Percentiles rank a stretch among this genome's conserved stretches.
phyloP scores from a whole-genome alignment of 106 monocot species.

The Platanthera zijinensis region DNA sequence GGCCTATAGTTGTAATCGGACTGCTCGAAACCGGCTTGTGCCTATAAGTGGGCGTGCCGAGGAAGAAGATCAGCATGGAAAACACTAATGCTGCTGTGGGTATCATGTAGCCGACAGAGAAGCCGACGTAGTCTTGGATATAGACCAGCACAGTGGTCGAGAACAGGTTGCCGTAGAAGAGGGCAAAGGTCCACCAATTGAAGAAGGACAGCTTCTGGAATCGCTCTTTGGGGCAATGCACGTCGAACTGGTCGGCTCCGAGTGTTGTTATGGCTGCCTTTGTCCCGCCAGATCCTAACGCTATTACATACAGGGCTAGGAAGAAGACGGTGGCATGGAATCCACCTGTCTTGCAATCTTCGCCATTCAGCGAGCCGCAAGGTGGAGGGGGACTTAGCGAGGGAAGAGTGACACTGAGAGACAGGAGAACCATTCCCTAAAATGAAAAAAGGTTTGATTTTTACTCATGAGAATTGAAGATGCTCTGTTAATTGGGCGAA shows the following conservation, averaged over 20 bases:
- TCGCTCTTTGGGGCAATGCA: slow-evolving; percentile 26
- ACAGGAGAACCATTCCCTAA: slow-evolving; percentile 35
- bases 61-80: slow-evolving; percentile 22
- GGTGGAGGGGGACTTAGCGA: slow-evolving; percentile 24
- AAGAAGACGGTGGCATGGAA: slow-evolving; percentile 35
- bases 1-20: slow-evolving; percentile 33
- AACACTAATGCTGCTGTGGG: slow-evolving; percentile 22
- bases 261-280: slow-evolving; percentile 45
- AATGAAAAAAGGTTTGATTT: background rate
- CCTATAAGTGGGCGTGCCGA: slow-evolving; percentile 38
- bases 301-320: slow-evolving; percentile 41
- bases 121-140: background rate
- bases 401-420: slow-evolving; percentile 26
- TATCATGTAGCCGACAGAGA: slow-evolving; percentile 3
- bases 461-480: too few species aligned
- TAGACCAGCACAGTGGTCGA: background rate
- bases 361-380: slow-evolving; percentile 4
- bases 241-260: slow-evolving; percentile 49
- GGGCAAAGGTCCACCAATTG: slow-evolving; percentile 99
- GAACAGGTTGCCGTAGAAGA: slow-evolving; percentile 65
- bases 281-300: background rate
- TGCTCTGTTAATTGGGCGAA: too few species aligned
- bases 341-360: slow-evolving; percentile 2
- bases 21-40: slow-evolving; percentile 39
- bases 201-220: slow-evolving; percentile 76